Evolutionary conservation across 2,329 filamentous ascomycete genomes (phyloP).

Genomic region (Ophiostoma triangulosporum): DNA sequence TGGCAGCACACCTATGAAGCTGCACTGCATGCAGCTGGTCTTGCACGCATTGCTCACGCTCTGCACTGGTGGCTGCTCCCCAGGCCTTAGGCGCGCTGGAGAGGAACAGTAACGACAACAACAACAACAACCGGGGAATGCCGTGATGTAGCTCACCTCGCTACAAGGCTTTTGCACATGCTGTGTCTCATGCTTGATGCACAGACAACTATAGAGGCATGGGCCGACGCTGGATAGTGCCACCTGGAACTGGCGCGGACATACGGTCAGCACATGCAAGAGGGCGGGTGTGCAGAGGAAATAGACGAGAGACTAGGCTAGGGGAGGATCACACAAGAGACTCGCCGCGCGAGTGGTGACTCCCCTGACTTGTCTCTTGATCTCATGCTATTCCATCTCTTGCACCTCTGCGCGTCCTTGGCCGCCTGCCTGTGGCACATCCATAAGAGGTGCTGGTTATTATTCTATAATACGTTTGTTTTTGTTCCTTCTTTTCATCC

Average conservation of each 20-base stretch:
- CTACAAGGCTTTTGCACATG: conserved; percentile 6
- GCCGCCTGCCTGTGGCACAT: not conserved
- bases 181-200: not conserved
- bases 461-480: not conserved
- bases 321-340: not conserved
- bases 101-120: not conserved
- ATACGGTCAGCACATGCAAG: not conserved
- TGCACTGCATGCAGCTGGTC: conserved; percentile 3
- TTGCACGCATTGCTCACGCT: not conserved
- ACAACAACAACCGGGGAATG: not conserved
- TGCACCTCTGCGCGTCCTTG: not conserved
- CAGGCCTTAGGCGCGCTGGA: too few species aligned
- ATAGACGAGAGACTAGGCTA: not conserved
- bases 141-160: conserved; percentile 10
- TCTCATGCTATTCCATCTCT: not conserved
- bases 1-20: not conserved
- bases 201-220: not conserved
- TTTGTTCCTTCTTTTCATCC: not conserved
- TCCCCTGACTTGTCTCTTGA: not conserved
- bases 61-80: not conserved
- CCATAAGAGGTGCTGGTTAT: conserved; percentile 12
- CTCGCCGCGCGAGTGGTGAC: conserved; percentile 9
- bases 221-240: not conserved
- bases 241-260: not conserved
- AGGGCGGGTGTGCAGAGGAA: not conserved